Evolutionary conservation across 2,329 filamentous ascomycete species (phyloP).

Genomic region (Tolypocladium guangdongense): DNA sequence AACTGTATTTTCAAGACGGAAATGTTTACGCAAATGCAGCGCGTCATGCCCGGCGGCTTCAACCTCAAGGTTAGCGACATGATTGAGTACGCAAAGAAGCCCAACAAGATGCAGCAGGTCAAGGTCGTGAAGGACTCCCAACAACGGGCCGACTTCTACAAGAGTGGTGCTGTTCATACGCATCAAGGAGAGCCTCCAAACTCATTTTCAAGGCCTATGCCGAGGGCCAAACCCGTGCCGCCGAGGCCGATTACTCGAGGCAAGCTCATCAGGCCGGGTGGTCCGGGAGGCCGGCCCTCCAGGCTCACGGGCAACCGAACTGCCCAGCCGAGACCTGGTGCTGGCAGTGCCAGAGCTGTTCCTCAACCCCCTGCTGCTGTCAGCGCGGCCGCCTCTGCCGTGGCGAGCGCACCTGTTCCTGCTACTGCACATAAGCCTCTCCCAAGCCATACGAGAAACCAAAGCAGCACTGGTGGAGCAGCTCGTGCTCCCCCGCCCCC

Average conservation of each 20-base stretch:
- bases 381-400: background rate
- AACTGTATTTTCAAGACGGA: constrained; percentile 96
- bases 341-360: constrained; percentile 16
- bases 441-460: constrained; percentile 43
- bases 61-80: constrained; percentile 72
- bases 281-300: constrained; percentile 71
- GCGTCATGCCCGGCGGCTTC: constrained; percentile 67
- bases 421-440: constrained; percentile 16
- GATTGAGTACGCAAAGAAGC: constrained; percentile 97
- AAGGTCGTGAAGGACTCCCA: constrained; percentile 85
- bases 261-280: constrained; percentile 82
- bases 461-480: constrained; percentile 40
- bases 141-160: constrained; percentile 73
- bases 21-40: constrained; percentile 84
- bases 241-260: constrained; percentile 87
- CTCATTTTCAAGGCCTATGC: constrained; percentile 74
- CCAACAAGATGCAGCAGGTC: constrained; percentile 77
- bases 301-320: constrained; percentile 47
- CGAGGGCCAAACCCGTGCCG: constrained; percentile 75
- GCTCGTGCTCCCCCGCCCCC: constrained; percentile 51
- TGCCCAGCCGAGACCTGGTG: constrained; percentile 31
- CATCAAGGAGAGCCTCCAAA: constrained; percentile 72
- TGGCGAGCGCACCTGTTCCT: constrained; percentile 2
- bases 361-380: constrained; percentile 23
- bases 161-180: constrained; percentile 85